Percentiles rank a stretch among this genome's conserved stretches.
These are phyloP conservation scores for Fusarium albosuccineum DNA, from an alignment of 2,329 filamentous ascomycete species.

Conservation along the genomic window DNA sequence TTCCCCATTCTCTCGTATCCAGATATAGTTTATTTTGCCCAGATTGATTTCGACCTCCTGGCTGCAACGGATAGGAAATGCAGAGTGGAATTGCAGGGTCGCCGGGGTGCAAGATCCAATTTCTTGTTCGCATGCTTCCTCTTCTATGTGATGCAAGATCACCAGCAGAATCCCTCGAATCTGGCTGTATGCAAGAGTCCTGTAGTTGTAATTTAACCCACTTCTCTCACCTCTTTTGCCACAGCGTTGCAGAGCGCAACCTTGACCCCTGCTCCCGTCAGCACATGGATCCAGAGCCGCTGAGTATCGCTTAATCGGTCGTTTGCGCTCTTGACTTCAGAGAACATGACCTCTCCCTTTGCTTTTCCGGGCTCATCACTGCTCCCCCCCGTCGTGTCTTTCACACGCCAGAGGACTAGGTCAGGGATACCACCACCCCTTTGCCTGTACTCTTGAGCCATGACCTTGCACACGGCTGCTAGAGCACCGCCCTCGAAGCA, in stretches of 20 bases:
- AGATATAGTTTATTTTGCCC: slow-evolving; percentile 27
- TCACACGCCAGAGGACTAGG: slow-evolving; percentile 83
- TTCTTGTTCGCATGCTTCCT: slow-evolving; percentile 16
- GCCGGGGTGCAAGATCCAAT: slow-evolving; percentile 18
- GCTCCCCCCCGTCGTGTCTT: slow-evolving; percentile 47
- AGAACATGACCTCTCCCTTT: slow-evolving; percentile 77
- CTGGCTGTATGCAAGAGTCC: slow-evolving; percentile 18
- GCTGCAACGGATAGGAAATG: slow-evolving; percentile 9
- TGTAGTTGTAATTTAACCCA: slow-evolving; percentile 49
- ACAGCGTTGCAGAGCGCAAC: slow-evolving; percentile 83
- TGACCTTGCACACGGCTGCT: slow-evolving; percentile 88
- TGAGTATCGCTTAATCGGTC: slow-evolving; percentile 97
- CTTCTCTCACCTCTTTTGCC: slow-evolving; percentile 63
- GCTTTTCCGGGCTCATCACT: slow-evolving; percentile 50
- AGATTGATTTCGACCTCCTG: slow-evolving; percentile 19
- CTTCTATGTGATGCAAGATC: slow-evolving; percentile 32
- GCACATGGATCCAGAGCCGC: slow-evolving; percentile 94
- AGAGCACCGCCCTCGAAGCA: slow-evolving; percentile 87
- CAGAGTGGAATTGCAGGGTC: slow-evolving; percentile 26
- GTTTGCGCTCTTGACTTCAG: slow-evolving; percentile 86
- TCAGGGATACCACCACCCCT: slow-evolving; percentile 92
- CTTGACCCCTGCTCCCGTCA: slow-evolving; percentile 84
- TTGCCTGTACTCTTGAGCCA: slow-evolving; percentile 94
- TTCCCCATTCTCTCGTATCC: slow-evolving; percentile 18
- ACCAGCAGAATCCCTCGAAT: slow-evolving; percentile 14